Evolutionary conservation across 2,329 filamentous ascomycete species (phyloP), one percentile per base, ranked within the genome.

Genomic region (Escovopsis weberi): DNA sequence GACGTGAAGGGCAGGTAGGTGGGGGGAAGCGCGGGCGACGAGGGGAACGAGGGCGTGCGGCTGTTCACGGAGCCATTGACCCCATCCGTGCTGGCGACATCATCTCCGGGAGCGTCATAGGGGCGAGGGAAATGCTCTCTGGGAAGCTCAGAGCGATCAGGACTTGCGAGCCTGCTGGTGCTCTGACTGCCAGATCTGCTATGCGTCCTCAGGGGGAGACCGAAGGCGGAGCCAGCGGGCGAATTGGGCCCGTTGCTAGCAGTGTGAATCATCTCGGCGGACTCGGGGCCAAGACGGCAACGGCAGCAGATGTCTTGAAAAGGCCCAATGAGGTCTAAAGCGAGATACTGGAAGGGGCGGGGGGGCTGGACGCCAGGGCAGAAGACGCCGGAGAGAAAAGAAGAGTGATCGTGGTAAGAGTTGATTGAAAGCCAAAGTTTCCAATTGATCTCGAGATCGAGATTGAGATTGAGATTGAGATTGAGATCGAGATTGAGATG

Each of bases 211-310:
- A 55, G 44, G 18, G 57, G 50, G 28, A 60, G 45, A 43, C 59
- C 58, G 50, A 62, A 61, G 39, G 59, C 60, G 28, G 59, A 61
- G 40, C 54, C 50, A 34, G 59, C 49, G 37, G 58, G 58, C 47
- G 51, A 46, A 37, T 35, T 33, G 23, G 33, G 33, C 34, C 45
- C 42, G 30, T 42, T 44, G n/a, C 40, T 39, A 11, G 34, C 37
- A 10, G 38, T 12, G 34, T 42, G 42, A 47, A 58, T 57, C 59
- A 59, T 62, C 45, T 45, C 42, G 45, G 35, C 39, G 30, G 26
- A 10, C 15, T 12, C 19, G 3, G 10, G 9, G 6, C 6, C 6
- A 10, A 10, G 28, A 6, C 6, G 28, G 28, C 6, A 30, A 2
- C 28, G 10, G 10, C 6, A 30, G 28, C 6, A 30, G 28, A 30